Evolutionary conservation across 2,329 filamentous ascomycete species (phyloP).

Genomic region (Mollisia scopiformis): DNA sequence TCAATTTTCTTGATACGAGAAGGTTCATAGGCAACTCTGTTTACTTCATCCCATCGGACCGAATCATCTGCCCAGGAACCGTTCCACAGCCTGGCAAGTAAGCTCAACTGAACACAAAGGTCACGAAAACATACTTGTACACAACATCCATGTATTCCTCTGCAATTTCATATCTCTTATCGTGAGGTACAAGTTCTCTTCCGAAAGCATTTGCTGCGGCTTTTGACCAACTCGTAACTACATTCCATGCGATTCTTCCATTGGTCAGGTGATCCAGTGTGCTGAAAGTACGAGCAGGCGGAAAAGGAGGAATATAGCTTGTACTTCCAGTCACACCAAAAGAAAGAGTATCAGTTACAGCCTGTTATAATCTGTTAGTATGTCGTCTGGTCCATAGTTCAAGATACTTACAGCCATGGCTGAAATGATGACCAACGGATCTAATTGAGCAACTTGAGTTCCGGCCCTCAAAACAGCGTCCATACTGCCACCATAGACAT

Average conservation of each 20-base stretch:
- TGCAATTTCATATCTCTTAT: conserved; percentile 3
- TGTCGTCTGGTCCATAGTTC: too few species aligned
- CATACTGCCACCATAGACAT: too few species aligned
- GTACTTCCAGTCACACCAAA: not conserved
- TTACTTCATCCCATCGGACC: not conserved
- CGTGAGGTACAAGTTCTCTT: conserved; percentile 53
- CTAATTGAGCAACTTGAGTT: not conserved
- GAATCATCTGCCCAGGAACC: conserved; percentile 3
- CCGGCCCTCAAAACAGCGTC: not conserved
- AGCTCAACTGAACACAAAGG: too few species aligned
- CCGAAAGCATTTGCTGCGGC: too few species aligned
- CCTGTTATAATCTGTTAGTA: too few species aligned
- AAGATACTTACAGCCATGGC: too few species aligned
- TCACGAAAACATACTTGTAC: too few species aligned
- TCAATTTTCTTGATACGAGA: conserved; percentile 35
- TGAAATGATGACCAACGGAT: too few species aligned
- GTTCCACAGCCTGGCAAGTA: conserved; percentile 5
- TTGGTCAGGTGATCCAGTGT: conserved; percentile 69
- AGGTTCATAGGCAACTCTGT: not conserved
- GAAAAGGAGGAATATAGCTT: conserved; percentile 1
- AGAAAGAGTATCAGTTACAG: conserved; percentile 1
- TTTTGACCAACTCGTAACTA: too few species aligned
- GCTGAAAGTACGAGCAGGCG: conserved; percentile 25
- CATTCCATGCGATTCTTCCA: conserved; percentile 51
- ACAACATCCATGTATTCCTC: conserved; percentile 1